Conservation (phyloP, 139 green algal species). For the Diplosphaera chodatii region DNA sequence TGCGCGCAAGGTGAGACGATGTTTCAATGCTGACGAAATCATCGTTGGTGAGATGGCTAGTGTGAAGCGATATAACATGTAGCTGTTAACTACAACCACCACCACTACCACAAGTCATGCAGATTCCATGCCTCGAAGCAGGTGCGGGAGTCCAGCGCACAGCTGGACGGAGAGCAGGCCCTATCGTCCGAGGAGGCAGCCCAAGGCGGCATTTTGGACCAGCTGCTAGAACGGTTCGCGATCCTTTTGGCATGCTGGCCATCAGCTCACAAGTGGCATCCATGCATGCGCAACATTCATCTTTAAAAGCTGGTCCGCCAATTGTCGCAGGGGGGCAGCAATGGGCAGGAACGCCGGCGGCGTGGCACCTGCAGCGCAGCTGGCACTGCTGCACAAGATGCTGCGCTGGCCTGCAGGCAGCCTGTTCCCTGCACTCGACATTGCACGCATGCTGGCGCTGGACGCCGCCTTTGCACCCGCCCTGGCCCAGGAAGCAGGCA, state of each 20-base stretch:
- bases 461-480: constrained; percentile 7
- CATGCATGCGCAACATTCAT: too few species aligned
- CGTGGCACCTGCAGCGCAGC: constrained; percentile 7
- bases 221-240: not conserved
- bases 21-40: too few species aligned
- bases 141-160: constrained; percentile 29
- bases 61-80: too few species aligned
- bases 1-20: not conserved
- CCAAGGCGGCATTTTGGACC: not conserved
- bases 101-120: too few species aligned
- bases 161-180: constrained; percentile 1
- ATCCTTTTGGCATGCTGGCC: too few species aligned
- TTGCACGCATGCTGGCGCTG: constrained; percentile 53
- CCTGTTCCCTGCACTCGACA: constrained; percentile 72
- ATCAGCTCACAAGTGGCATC: too few species aligned
- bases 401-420: constrained; percentile 53
- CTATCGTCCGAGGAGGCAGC: not conserved
- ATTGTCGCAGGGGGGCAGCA: too few species aligned
- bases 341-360: too few species aligned
- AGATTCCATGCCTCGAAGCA: constrained; percentile 7
- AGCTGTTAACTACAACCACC: too few species aligned
- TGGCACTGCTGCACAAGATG: constrained; percentile 37
- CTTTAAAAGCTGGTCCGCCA: too few species aligned
- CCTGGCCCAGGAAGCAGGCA: constrained; percentile 14
- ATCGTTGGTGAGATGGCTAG: too few species aligned